Evolutionary conservation across 768 basidiomycete genomes (phyloP), one percentile per base, ranked within the genome.

Genomic region (Suillus americanus): DNA sequence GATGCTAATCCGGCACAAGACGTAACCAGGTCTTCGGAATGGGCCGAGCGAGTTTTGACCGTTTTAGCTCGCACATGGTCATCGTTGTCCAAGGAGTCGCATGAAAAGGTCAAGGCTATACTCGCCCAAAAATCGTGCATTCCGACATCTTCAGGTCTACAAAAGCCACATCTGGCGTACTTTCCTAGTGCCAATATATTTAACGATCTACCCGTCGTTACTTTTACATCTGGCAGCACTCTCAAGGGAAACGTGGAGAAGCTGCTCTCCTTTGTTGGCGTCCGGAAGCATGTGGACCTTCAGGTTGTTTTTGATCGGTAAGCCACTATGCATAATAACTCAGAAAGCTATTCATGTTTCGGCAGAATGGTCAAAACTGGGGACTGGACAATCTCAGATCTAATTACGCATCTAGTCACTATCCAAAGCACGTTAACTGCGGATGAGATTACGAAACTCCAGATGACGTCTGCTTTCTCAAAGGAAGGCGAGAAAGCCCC

Each of bases 261-360:
- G 67, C 74, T 94, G 3, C 76, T 95, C 7, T 79, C 85, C 35
- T 84, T 83, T 2, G 78, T 98, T 0, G 97, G 95, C 13, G 93
- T 98, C 13, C 85, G 94, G 20, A 93, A 88, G 72, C 95, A 96
- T 67, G 94, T 98, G 8, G 92, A 98, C 65, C 81, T 98, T 2
- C 95, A 98, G 74, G 80, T 97, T 3, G 84, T 99, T n/a, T 99
- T 99, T 72, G 86, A 90, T 62, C 83, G 95, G 89, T 92, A 61
- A 57, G 80, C 68, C 2, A 12, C 48, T 12, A 41, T 9, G 7
- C 10, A 41, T 41, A 20, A 38, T 59, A 59, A 30, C 28, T 30
- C 6, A 6, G 14, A 20, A 12, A 53, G n/a, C 8, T 33, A 37
- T 25, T 41, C 30, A 54, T 23, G 23, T 45, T 61, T 46, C 33